phyloP scores from a whole-genome alignment of 129 eudicot genomes.

The Tagetes patula region DNA sequence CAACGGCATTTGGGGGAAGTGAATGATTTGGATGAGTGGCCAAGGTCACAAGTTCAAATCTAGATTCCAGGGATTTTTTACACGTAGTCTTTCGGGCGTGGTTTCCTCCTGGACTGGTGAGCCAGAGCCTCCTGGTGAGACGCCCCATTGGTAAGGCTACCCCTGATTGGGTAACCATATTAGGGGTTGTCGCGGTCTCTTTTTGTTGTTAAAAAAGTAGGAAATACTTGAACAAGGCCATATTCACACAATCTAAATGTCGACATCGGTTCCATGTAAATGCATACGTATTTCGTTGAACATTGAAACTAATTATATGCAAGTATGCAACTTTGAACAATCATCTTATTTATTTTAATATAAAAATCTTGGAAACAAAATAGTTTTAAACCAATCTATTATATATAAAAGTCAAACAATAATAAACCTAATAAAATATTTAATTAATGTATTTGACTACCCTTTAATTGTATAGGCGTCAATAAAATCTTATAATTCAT shows the following conservation, averaged over 20 bases:
- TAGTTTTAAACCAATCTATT: neutral
- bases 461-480: neutral
- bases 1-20: too few relatives aligned
- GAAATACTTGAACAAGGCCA: too few relatives aligned
- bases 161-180: too few relatives aligned
- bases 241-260: neutral
- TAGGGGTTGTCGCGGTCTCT: too few relatives aligned
- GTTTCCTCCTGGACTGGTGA: too few relatives aligned
- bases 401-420: neutral
- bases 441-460: neutral
- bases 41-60: too few relatives aligned
- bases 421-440: neutral
- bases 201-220: too few relatives aligned
- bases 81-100: too few relatives aligned
- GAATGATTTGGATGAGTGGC: too few relatives aligned
- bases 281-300: neutral
- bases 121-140: too few relatives aligned
- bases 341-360: neutral
- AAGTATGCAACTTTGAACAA: neutral
- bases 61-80: too few relatives aligned
- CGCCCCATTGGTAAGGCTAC: too few relatives aligned
- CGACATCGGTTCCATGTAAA: neutral
- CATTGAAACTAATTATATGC: neutral
- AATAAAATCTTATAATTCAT: neutral
- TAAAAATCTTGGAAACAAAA: neutral